Evolutionary conservation across 768 basidiomycete species (phyloP).

Genomic region (Macrolepiota fuliginosa): DNA sequence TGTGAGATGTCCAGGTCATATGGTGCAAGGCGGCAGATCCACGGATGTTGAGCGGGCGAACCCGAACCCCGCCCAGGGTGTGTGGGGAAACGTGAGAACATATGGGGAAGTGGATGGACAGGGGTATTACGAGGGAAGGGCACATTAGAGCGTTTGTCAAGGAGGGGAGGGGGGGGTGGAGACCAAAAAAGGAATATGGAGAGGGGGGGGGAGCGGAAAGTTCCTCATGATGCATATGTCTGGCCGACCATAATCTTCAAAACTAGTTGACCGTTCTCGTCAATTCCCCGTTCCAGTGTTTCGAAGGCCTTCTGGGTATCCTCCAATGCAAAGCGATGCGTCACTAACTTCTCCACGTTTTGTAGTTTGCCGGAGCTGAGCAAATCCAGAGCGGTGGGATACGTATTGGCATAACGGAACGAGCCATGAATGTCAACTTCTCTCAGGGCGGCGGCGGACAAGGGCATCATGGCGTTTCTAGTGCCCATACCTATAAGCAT

Average conservation of each 20-base stretch:
- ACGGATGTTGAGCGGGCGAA: neutral
- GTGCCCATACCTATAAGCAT: conserved; percentile 97
- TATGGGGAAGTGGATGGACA: neutral
- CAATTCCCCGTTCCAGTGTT: conserved; percentile 71
- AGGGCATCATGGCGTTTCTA: conserved; percentile 76
- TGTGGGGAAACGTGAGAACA: conserved; percentile 5
- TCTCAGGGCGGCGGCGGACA: conserved; percentile 76
- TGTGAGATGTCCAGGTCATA: neutral
- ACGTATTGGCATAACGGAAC: conserved; percentile 90
- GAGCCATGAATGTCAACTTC: conserved; percentile 93
- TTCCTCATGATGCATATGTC: neutral
- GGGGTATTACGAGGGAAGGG: neutral
- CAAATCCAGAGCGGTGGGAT: conserved; percentile 79
- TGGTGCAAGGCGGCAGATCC: neutral
- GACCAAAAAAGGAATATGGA: neutral
- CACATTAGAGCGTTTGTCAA: neutral
- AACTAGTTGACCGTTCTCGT: conserved; percentile 78
- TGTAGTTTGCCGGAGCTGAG: conserved; percentile 65
- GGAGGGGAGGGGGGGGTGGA: neutral
- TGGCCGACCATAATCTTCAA: conserved; percentile 85
- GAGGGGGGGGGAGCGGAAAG: neutral
- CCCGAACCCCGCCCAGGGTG: no score
- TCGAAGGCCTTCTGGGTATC: conserved; percentile 78
- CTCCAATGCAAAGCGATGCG: conserved; percentile 69
- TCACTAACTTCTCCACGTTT: conserved; percentile 72